Base-by-base conservation (phyloP, 192 early-diverging fungal genomes). In the Spizellomyces sp. region DNA sequence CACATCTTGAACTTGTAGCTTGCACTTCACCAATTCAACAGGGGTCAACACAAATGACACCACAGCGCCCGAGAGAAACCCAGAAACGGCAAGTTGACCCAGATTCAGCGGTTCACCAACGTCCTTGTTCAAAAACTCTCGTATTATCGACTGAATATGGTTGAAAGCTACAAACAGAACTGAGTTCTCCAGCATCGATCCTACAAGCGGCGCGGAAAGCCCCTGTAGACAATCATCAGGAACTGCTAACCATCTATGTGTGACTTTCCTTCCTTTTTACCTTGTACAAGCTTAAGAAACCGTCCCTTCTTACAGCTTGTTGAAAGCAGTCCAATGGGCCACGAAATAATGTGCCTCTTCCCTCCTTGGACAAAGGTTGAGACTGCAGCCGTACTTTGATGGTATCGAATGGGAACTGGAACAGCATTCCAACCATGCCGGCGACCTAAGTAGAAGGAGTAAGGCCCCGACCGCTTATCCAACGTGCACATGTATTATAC, bases 321-420 rank as follows among this genome's bases (percentile, higher is more conserved):
- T 69, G 69, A 48, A 98, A 84, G 65, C 96, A 98, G 68, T 95
- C 93, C 48, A 88, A 54, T 0, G 95, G 90, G 41, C 94, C 94
- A 15, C 80, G 78, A 75, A 93, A 98, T 14, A 78, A 27, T 52
- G 48, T 6, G 46, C 72, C 69, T 73, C 69, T 15, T 81, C 80
- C 48, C 86, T 76, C 63, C 36, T 48, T 48, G 17, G 43, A 6
- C 43, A 77, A 48, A 0, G 94, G 89, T 71, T 92, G 90, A 6
- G 92, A 89, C 73, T 99, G 96, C 45, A 99, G 84, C 5, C 95
- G 91, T 9, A 98, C 95, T 55, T 77, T 79, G 80, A 96, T 81
- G 5, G 95, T 96, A 81, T 97, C 96, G 75, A 96, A 96, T 5
- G 96, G 96, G 63, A 93, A 96, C 77, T 99, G 96, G 70, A 99